A percentile compares a stretch with the other conserved stretches of the same genome.
phyloP scores from a whole-genome alignment of 805 yeast genomes.

The Candida qinlingensis region DNA sequence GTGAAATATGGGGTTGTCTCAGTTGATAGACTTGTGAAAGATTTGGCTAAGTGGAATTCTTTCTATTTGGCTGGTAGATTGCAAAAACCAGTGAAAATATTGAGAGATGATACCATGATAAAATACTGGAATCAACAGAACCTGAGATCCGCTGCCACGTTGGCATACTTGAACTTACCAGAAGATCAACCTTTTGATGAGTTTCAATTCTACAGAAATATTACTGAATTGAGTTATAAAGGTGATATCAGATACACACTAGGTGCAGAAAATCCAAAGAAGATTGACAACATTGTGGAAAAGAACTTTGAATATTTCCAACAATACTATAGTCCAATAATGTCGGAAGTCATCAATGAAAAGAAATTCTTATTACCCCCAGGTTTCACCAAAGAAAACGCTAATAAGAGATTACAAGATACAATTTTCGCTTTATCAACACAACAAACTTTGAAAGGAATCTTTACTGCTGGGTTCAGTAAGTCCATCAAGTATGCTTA shows the following conservation, averaged over 20 bases:
- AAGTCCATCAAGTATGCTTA: slow-evolving; percentile 70
- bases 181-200: slow-evolving; percentile 42
- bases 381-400: slow-evolving; percentile 34
- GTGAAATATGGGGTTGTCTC: slow-evolving; percentile 88
- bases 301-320: slow-evolving; percentile 71
- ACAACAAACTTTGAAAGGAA: slow-evolving; percentile 75
- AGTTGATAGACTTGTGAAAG: slow-evolving; percentile 51
- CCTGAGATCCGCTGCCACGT: slow-evolving; percentile 67
- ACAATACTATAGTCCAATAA: slow-evolving; percentile 63
- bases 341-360: slow-evolving; percentile 31
- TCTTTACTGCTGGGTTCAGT: slow-evolving; percentile 77
- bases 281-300: slow-evolving; percentile 76
- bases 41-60: slow-evolving; percentile 78
- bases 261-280: slow-evolving; percentile 90
- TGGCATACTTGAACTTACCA: slow-evolving; percentile 38
- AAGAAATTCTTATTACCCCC: slow-evolving; percentile 31
- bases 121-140: slow-evolving; percentile 70
- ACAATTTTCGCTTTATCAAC: slow-evolving; percentile 69
- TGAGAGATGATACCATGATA: slow-evolving; percentile 59
- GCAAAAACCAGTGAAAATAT: slow-evolving; percentile 85
- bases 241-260: slow-evolving; percentile 86
- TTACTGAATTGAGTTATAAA: slow-evolving; percentile 75
- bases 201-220: slow-evolving; percentile 63
- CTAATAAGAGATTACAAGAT: slow-evolving; percentile 33
- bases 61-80: slow-evolving; percentile 88